A percentile compares a stretch with the other conserved stretches of the same genome.
Conservation (phyloP, 768 basidiomycete genomes). For the Mycena filopes region DNA sequence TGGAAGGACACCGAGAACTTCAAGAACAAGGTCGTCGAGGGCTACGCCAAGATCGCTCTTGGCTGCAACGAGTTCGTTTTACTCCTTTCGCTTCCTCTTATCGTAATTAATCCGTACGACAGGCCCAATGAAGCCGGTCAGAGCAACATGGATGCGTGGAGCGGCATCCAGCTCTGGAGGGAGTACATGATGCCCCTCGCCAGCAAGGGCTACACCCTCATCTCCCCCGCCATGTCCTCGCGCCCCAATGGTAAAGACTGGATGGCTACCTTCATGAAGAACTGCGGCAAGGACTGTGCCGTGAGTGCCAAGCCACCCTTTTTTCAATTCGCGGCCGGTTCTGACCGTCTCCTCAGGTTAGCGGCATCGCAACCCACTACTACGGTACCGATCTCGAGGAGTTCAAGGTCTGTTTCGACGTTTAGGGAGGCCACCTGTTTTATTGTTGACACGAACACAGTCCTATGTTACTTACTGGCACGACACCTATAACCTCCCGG, state of each 20-base stretch:
- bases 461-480: slow-evolving; percentile 43
- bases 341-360: slow-evolving; percentile 52
- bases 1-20: slow-evolving; percentile 60
- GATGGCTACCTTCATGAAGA: slow-evolving; percentile 62
- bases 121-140: slow-evolving; percentile 79
- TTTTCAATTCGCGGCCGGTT: neutral
- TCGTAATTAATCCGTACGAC: slow-evolving; percentile 13
- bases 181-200: slow-evolving; percentile 69
- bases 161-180: slow-evolving; percentile 68
- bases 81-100: neutral
- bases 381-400: slow-evolving; percentile 65
- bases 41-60: slow-evolving; percentile 62
- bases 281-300: slow-evolving; percentile 56
- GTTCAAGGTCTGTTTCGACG: neutral
- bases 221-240: slow-evolving; percentile 77
- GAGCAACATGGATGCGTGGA: slow-evolving; percentile 63
- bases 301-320: slow-evolving; percentile 51
- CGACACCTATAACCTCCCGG: slow-evolving; percentile 42
- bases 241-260: slow-evolving; percentile 59
- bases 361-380: slow-evolving; percentile 70
- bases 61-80: slow-evolving; percentile 82
- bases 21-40: slow-evolving; percentile 53
- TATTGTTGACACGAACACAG: neutral
- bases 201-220: slow-evolving; percentile 63
- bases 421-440: too few relatives aligned